Conservation (phyloP, 305 asterid species). For the Fraxinus baroniana region DNA sequence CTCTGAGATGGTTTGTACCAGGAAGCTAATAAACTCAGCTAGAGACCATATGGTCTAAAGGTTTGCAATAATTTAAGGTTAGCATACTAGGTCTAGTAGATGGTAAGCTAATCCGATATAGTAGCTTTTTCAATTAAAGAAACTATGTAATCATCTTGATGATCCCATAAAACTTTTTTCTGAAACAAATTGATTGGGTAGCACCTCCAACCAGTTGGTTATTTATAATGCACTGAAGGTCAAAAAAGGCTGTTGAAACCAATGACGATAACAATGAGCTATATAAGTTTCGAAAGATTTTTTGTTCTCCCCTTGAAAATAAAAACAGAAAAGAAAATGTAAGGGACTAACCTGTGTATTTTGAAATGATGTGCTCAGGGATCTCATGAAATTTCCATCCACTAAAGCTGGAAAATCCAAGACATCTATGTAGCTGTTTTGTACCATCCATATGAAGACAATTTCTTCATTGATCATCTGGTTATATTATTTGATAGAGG, state of each 20-base stretch:
- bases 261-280: conserved; percentile 4
- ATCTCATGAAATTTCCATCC: conserved; percentile 23
- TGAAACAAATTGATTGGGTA: neutral
- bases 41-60: neutral
- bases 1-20: neutral
- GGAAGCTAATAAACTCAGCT: neutral
- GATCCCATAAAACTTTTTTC: neutral
- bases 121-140: neutral
- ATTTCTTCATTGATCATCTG: conserved; percentile 35
- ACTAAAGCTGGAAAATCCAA: conserved; percentile 32
- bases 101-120: neutral
- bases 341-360: conserved; percentile 39
- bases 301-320: neutral
- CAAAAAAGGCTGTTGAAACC: neutral
- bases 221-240: neutral
- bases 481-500: conserved; percentile 23
- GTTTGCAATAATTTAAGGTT: neutral
- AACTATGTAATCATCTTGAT: conserved; percentile 2
- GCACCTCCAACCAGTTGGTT: neutral
- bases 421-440: conserved; percentile 29
- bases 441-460: conserved; percentile 15
- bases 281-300: conserved; percentile 1
- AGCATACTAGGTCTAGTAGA: neutral
- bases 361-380: conserved; percentile 22
- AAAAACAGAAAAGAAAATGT: neutral